Evolutionary conservation across 305 asterid genomes (phyloP).

Genomic region (Solanum chacoense): DNA sequence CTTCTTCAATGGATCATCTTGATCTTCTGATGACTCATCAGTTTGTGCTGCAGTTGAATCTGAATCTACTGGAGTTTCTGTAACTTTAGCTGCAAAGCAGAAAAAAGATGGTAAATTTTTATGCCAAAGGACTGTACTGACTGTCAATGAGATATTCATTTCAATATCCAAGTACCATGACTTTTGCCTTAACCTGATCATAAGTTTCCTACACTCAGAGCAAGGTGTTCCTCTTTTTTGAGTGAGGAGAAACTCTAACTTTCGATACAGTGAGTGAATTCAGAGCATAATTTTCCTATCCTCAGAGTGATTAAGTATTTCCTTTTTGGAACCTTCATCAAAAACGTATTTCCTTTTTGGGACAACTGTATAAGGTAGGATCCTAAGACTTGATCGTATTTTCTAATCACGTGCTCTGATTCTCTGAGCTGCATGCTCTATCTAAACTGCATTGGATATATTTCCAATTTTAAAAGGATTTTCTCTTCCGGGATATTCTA

Average conservation of each 20-base stretch:
- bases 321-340: neutral
- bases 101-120: constrained; percentile 5
- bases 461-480: neutral
- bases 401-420: neutral
- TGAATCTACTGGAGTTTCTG: constrained; percentile 28
- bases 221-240: neutral
- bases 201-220: neutral
- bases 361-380: neutral
- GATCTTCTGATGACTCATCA: constrained; percentile 41
- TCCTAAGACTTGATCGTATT: neutral
- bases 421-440: neutral
- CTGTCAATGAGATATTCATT: neutral
- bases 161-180: neutral
- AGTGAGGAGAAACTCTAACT: neutral
- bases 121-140: neutral
- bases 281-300: neutral
- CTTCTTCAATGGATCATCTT: constrained; percentile 60
- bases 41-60: constrained; percentile 24
- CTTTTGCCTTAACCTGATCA: neutral
- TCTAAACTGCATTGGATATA: neutral
- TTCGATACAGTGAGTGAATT: neutral
- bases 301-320: neutral
- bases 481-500: neutral
- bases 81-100: constrained; percentile 40
- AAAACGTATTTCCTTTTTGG: neutral